A percentile compares a stretch with the other conserved stretches of the same genome.
phyloP scores from a whole-genome alignment of 768 basidiomycete genomes.

The Rhizopogon salebrosus region DNA sequence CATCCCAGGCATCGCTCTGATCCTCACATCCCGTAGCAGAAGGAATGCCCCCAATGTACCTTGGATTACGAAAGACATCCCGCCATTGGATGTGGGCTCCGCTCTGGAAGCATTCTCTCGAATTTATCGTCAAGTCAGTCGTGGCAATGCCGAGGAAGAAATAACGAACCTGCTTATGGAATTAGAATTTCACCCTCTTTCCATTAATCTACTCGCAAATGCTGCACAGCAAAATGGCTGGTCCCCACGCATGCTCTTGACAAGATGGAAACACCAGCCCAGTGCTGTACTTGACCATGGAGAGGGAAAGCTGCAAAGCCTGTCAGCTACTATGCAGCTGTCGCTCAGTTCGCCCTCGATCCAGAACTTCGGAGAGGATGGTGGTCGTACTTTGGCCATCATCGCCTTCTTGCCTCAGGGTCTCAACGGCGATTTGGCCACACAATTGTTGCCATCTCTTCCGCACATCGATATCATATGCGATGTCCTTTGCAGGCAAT shows the following conservation, averaged over 20 bases:
- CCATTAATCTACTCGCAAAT: background rate
- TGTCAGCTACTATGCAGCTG: background rate
- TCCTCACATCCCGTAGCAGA: background rate
- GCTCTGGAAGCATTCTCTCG: no score
- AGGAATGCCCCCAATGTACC: background rate
- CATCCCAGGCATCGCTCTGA: background rate
- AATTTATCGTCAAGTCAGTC: no score
- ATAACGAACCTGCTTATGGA: background rate
- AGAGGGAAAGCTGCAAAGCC: background rate
- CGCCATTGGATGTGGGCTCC: background rate
- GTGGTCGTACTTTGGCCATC: background rate
- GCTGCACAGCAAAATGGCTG: background rate
- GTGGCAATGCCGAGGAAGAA: background rate
- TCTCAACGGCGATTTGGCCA: background rate
- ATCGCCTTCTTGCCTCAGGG: slow-evolving; percentile 2
- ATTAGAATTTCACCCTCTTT: background rate
- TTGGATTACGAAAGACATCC: background rate
- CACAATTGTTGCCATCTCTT: background rate
- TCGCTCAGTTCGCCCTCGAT: background rate
- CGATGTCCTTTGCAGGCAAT: background rate
- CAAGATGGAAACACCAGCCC: background rate
- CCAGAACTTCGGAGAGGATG: background rate
- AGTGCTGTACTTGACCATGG: background rate
- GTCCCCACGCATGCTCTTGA: background rate
- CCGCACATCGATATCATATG: background rate